A percentile compares a stretch with the other conserved stretches of the same genome.
Conservation (phyloP, 345 rosid genomes). For the Dipteronia sinensis region DNA sequence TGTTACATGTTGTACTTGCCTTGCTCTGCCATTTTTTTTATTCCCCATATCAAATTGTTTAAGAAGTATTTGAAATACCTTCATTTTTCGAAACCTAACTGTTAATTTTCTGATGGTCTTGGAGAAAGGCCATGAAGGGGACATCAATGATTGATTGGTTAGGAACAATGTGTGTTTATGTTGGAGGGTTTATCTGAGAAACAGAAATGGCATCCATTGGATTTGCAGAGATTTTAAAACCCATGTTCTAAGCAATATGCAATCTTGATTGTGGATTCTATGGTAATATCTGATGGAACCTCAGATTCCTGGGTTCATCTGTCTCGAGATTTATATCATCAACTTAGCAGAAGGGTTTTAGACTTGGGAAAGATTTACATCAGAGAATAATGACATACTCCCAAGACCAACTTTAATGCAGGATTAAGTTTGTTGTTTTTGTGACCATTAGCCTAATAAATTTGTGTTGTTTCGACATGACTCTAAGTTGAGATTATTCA, state of each 20-base stretch:
- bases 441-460: neutral
- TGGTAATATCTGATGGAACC: neutral
- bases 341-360: neutral
- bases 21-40: too few relatives aligned
- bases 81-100: too few relatives aligned
- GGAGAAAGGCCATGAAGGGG: neutral
- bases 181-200: neutral
- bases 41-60: too few relatives aligned
- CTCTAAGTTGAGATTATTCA: too few relatives aligned
- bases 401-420: neutral
- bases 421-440: neutral
- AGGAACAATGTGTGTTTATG: neutral
- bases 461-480: neutral
- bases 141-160: neutral
- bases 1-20: neutral
- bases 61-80: too few relatives aligned
- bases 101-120: neutral
- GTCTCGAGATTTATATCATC: neutral
- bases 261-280: neutral
- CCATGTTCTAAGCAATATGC: neutral
- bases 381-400: neutral
- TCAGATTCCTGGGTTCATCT: neutral
- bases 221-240: neutral
- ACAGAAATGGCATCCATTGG: neutral
- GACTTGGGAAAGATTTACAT: neutral